Evolutionary conservation across 2,329 filamentous ascomycete species (phyloP).

Genomic region (Shiraia sp.): DNA sequence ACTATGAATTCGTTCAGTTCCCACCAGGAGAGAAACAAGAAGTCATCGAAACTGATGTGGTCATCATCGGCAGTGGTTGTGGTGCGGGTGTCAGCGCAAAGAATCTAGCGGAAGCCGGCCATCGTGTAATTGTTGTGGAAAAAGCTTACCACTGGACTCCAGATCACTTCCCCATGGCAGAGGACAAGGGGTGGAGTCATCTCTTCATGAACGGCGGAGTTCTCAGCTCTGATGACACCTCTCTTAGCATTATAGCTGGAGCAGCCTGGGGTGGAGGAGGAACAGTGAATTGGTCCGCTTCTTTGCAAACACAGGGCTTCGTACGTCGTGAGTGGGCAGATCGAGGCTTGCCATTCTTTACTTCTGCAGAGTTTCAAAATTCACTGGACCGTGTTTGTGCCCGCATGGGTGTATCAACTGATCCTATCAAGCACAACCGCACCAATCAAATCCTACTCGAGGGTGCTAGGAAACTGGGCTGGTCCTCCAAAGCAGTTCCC

Average conservation of each 20-base stretch:
- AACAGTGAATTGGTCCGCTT: slow-evolving; percentile 81
- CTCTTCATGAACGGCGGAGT: slow-evolving; percentile 72
- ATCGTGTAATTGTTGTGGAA: slow-evolving; percentile 78
- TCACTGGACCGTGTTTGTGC: slow-evolving; percentile 78
- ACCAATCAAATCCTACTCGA: slow-evolving; percentile 74
- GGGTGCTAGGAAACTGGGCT: slow-evolving; percentile 74
- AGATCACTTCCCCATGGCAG: slow-evolving; percentile 73
- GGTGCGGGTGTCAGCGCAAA: slow-evolving; percentile 83
- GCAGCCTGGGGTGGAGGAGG: slow-evolving; percentile 84
- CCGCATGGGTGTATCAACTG: slow-evolving; percentile 73
- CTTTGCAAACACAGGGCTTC: slow-evolving; percentile 70
- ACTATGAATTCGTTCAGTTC: slow-evolving; percentile 67
- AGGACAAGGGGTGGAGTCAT: slow-evolving; percentile 61
- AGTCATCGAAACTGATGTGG: slow-evolving; percentile 75
- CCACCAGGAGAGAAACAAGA: slow-evolving; percentile 58
- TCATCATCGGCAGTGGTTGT: slow-evolving; percentile 85
- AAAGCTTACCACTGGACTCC: slow-evolving; percentile 78
- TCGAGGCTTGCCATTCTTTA: slow-evolving; percentile 72
- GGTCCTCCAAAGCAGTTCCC: slow-evolving; percentile 68
- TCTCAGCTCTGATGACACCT: slow-evolving; percentile 54
- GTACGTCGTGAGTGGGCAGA: slow-evolving; percentile 83
- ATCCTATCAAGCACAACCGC: slow-evolving; percentile 72
- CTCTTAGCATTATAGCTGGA: slow-evolving; percentile 67
- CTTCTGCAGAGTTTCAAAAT: slow-evolving; percentile 72
- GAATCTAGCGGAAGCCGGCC: slow-evolving; percentile 75